Base-by-base conservation (phyloP, 208 protist genomes). In the Acanthamoeba sp. region DNA sequence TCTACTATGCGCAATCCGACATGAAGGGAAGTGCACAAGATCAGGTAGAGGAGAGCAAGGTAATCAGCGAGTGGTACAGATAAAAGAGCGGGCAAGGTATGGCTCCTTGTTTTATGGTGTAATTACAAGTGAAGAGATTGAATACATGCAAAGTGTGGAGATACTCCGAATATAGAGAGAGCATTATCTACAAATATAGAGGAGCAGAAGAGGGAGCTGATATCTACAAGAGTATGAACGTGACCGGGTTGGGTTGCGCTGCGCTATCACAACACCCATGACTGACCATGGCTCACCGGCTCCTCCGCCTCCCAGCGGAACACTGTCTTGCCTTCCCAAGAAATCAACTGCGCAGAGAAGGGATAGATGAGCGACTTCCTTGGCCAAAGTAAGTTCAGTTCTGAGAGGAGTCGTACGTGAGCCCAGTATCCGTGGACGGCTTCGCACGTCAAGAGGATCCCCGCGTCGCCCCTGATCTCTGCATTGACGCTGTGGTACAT, bases 301-400 rank as follows among this genome's bases (percentile, higher is more conserved):
- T 80, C 71, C 22, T 80, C 71, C 36, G 7, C 24, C 71, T 80
- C 71, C 71, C 71, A 80, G 7, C 78, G 78, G 78, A 87, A 87
- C 27, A 59, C 45, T 3, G 78, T 87, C 34, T 87, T 52, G 40
- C 78, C 78, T 6, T 55, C 78, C 78, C 78, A 87, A 4, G 78
- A 62, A 12, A 87, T 18, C 45, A 87, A 40, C 78, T 87, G 78
- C 12, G 36, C 78, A 87, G 22, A 32, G 40, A 32, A n/a, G 14
- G 27, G 9, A 52, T 1, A 1, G 16, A 40, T 0, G 78, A 62
- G 45, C 5, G 16, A 27, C 0, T 18, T 29, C 7, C 1, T 85
- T 55, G 55, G 40, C 10, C 38, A 27, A 34, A 71, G 20, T n/a
- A n/a, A n/a, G n/a, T n/a, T n/a, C n/a, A n/a, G n/a, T n/a, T n/a